Base-by-base conservation (phyloP, 441 rosid species). In the Populus hybrid region DNA sequence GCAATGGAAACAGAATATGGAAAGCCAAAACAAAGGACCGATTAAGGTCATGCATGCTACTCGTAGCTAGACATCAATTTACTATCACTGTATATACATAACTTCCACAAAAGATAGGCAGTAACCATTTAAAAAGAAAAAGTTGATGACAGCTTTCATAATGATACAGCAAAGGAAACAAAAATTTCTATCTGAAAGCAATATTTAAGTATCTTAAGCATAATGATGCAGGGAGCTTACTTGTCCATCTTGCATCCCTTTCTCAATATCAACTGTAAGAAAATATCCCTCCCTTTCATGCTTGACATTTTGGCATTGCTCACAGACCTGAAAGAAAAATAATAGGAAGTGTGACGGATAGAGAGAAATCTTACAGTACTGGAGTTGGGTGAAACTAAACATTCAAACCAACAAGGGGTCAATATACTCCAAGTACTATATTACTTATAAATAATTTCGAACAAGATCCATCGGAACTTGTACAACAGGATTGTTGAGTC, bases 181-280 rank as follows among this genome's bases (percentile, higher is more conserved):
- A 33, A 61, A 40, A 7, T 40, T 4, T 73, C 74, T 26, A 61
- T 76, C 28, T 24, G 28, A 38, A 69, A 16, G 56, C 6, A 64
- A 35, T 40, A 20, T 21, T 36, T 64, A 70, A 31, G 33, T 24
- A 70, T 7, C 56, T 11, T 28, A 68, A 42, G 68, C 29, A 20
- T 7, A 76, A 31, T 40, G 70, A 3, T 40, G 71, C 50, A 11
- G 42, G 38, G 77, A 67, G 70, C 92, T 88, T 89, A 96, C 99
- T 76, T 96, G 92, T 73, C 98, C 98, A 82, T 94, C 98, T 87
- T 91, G 89, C 98, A 96, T 94, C 78, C 99, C 98, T 86, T 90
- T 96, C 88, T 96, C 98, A 18, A 96, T 92, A 84, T 94, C 98
- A 78, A 96, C 95, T 16, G 98, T 91, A 78, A 96, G 77, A 71